A percentile compares a stretch with the other conserved stretches of the same genome.
Conservation (phyloP, 495 filamentous ascomycete genomes). For the Podospora bellae-mahoneyi region DNA sequence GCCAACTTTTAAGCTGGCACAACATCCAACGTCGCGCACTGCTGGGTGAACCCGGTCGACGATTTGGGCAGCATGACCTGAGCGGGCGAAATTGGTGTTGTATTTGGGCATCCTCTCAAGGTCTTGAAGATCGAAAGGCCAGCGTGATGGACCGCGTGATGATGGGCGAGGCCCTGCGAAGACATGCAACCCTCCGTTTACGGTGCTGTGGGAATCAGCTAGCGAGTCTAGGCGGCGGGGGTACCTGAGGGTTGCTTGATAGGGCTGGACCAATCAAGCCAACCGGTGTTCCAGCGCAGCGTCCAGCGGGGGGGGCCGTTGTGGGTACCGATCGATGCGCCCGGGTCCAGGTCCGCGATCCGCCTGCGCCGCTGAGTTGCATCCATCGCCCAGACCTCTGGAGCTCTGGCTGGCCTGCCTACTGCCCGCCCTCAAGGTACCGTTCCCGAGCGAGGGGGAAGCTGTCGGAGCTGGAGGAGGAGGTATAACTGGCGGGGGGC, state of each 20-base stretch:
- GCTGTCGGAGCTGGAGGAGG: background rate
- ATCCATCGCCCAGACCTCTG: background rate
- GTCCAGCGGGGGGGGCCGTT: background rate
- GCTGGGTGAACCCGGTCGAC: no score
- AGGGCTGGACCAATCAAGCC: constrained; percentile 6
- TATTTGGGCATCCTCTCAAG: background rate
- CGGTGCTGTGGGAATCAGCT: constrained; percentile 1
- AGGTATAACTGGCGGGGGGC: background rate
- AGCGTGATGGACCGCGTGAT: constrained; percentile 5
- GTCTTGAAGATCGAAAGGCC: background rate
- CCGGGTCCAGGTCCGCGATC: constrained; percentile 1
- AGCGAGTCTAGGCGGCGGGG: constrained; percentile 1
- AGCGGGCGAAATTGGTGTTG: background rate
- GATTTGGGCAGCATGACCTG: background rate
- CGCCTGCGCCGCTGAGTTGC: constrained; percentile 3
- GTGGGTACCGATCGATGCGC: background rate
- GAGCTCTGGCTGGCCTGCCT: no score
- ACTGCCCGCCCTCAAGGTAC: background rate
- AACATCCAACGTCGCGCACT: background rate
- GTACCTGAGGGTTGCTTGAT: background rate
- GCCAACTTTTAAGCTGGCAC: background rate
- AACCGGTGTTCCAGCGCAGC: background rate
- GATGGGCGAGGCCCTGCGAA: background rate
- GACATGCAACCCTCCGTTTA: constrained; percentile 5
- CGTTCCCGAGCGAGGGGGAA: background rate